A percentile compares a stretch with the other conserved stretches of the same genome.
These are phyloP conservation scores for Hansfordia pulvinata DNA, from an alignment of 2,329 filamentous ascomycete genomes.

Conservation along the genomic window DNA sequence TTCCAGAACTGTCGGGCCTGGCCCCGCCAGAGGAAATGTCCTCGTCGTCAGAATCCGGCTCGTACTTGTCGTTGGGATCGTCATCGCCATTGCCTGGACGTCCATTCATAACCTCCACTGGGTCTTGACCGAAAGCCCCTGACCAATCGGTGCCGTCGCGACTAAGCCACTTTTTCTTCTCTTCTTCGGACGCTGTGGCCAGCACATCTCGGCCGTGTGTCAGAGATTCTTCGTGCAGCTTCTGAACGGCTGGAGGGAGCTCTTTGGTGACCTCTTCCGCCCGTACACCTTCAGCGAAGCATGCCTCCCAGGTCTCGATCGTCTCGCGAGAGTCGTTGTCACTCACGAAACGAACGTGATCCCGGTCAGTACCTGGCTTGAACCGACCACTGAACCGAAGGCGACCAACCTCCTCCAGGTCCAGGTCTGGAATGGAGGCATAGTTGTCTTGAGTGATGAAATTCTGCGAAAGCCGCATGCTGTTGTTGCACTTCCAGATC, in stretches of 20 bases:
- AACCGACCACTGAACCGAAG: constrained; percentile 71
- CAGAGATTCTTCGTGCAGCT: constrained; percentile 70
- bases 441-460: constrained; percentile 77
- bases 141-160: constrained; percentile 78
- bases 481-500: constrained; percentile 72
- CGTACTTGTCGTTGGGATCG: constrained; percentile 24
- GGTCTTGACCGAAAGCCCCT: constrained; percentile 72
- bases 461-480: constrained; percentile 71
- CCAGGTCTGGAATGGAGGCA: constrained; percentile 54
- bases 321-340: constrained; percentile 88
- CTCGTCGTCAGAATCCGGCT: constrained; percentile 12
- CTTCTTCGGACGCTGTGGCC: constrained; percentile 54
- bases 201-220: constrained; percentile 71
- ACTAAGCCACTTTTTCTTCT: constrained; percentile 65
- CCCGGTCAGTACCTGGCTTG: constrained; percentile 79
- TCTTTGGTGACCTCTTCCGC: constrained; percentile 56
- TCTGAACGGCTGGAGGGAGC: constrained; percentile 56
- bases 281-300: constrained; percentile 75
- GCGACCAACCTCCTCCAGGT: constrained; percentile 68
- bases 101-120: constrained; percentile 31
- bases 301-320: constrained; percentile 89
- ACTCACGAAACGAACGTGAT: constrained; percentile 69
- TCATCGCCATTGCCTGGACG: constrained; percentile 10
- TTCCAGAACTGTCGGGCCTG: too few species aligned
- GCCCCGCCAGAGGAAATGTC: constrained; percentile 7